These are phyloP conservation scores for Coccomyxa sp. DNA, from an alignment of 139 green algal species.

Conservation along the genomic window DNA sequence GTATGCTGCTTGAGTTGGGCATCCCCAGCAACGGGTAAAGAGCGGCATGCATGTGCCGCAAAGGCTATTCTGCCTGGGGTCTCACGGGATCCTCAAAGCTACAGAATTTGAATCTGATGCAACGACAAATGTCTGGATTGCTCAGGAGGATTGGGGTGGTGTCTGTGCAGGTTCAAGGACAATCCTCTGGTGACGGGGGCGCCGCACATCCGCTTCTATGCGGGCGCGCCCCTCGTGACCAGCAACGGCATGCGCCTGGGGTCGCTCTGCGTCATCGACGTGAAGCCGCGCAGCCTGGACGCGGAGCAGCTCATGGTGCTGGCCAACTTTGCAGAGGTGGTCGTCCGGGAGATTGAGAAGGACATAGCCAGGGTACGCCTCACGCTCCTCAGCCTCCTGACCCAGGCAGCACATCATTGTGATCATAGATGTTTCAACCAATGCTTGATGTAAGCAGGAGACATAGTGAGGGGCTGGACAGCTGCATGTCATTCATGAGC, in stretches of 20 bases:
- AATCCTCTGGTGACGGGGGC: conserved; percentile 68
- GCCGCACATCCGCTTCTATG: conserved; percentile 84
- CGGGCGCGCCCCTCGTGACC: conserved; percentile 72
- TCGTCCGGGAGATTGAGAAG: conserved; percentile 82
- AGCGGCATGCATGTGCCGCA: too few species aligned
- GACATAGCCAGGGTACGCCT: conserved; percentile 23
- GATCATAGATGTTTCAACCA: too few species aligned
- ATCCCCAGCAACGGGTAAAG: too few species aligned
- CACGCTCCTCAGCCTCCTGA: background rate
- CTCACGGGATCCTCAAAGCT: too few species aligned
- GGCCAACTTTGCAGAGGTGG: conserved; percentile 78
- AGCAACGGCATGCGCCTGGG: conserved; percentile 65
- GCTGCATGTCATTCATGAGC: too few species aligned
- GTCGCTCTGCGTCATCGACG: conserved; percentile 78
- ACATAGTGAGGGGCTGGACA: too few species aligned
- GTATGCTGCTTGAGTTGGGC: too few species aligned
- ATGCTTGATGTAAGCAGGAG: too few species aligned
- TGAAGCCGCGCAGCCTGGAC: conserved; percentile 58
- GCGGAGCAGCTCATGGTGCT: conserved; percentile 71
- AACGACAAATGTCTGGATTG: too few species aligned
- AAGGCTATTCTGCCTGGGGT: too few species aligned
- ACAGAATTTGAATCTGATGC: too few species aligned
- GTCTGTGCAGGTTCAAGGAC: conserved; percentile 43
- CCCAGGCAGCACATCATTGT: background rate
- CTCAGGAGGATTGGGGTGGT: too few species aligned